These are phyloP conservation scores for Colletotrichum eremochloae DNA, from an alignment of 2,329 filamentous ascomycete genomes.

Conservation along the genomic window DNA sequence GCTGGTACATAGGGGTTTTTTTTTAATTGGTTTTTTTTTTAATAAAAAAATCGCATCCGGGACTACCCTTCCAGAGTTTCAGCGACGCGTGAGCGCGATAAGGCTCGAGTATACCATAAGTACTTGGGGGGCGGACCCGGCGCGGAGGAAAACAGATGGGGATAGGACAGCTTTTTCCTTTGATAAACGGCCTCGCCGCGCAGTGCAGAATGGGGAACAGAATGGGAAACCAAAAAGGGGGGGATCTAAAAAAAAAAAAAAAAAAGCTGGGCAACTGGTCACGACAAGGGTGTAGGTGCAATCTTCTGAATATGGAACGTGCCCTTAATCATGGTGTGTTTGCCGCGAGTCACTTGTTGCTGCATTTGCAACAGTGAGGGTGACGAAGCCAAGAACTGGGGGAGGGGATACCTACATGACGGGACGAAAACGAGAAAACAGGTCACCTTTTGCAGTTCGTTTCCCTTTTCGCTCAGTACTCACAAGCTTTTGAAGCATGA, in stretches of 20 bases:
- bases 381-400: not conserved
- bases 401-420: not conserved
- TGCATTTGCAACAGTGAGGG: too few relatives aligned
- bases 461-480: not conserved
- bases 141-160: not conserved
- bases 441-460: not conserved
- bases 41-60: not conserved
- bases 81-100: not conserved
- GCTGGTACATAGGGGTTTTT: not conserved
- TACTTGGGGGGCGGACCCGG: not conserved
- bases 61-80: not conserved
- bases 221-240: too few relatives aligned
- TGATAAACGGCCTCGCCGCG: not conserved
- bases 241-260: too few relatives aligned
- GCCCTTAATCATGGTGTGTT: constrained; percentile 23
- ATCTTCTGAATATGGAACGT: too few relatives aligned
- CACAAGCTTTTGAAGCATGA: constrained; percentile 1
- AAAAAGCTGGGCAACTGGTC: not conserved
- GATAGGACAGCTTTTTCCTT: constrained; percentile 27
- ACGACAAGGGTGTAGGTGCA: constrained; percentile 14
- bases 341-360: not conserved
- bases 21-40: not conserved
- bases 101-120: not conserved
- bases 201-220: not conserved
- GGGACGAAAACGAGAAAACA: not conserved